phyloP scores from a whole-genome alignment of 2,329 filamentous ascomycete genomes.

The Curvularia sp. region DNA sequence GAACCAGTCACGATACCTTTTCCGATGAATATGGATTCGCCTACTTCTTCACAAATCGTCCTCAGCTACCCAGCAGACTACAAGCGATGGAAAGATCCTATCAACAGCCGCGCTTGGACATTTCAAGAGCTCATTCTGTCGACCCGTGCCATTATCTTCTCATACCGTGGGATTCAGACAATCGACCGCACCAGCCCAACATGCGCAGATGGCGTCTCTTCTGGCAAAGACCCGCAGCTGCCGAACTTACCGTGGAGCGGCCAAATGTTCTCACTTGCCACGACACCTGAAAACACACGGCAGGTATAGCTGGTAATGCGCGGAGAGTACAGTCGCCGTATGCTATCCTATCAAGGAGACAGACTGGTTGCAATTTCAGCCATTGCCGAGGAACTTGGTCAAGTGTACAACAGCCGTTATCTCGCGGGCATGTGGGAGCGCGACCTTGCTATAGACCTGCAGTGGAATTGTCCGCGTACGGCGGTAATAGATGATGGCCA shows the following conservation, averaged over 20 bases:
- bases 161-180: slow-evolving; percentile 12
- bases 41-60: not conserved
- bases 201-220: not conserved
- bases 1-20: slow-evolving; percentile 9
- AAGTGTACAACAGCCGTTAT: slow-evolving; percentile 8
- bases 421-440: slow-evolving; percentile 19
- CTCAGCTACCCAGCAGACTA: slow-evolving; percentile 15
- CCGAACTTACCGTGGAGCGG: slow-evolving; percentile 15
- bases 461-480: slow-evolving; percentile 8
- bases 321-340: slow-evolving; percentile 17
- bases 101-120: slow-evolving; percentile 20
- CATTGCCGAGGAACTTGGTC: slow-evolving; percentile 16
- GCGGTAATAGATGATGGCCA: not conserved
- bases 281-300: slow-evolving; percentile 7
- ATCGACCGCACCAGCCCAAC: slow-evolving; percentile 7
- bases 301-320: slow-evolving; percentile 13
- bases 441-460: slow-evolving; percentile 13
- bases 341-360: slow-evolving; percentile 13
- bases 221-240: slow-evolving; percentile 12
- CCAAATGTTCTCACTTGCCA: slow-evolving; percentile 9
- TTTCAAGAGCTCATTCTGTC: slow-evolving; percentile 21
- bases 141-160: slow-evolving; percentile 12
- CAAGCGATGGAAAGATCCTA: slow-evolving; percentile 17
- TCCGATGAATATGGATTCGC: not conserved
- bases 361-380: slow-evolving; percentile 17